These are phyloP conservation scores for Flaveria floridana DNA, from an alignment of 140 eudicot genomes.

Conservation along the genomic window DNA sequence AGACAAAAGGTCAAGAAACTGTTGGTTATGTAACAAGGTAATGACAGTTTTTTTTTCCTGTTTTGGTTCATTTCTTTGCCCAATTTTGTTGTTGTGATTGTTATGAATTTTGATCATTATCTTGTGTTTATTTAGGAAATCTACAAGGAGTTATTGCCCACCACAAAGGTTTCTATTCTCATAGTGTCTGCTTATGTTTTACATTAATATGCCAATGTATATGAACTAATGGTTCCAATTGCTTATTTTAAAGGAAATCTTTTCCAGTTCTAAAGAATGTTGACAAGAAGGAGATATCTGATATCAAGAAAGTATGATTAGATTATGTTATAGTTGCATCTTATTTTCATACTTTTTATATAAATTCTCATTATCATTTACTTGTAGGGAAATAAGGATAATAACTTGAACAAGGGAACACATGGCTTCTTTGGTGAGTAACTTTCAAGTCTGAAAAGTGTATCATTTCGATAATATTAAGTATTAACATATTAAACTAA, in stretches of 20 bases:
- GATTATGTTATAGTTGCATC: constrained; percentile 3
- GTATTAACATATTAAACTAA: constrained; percentile 1
- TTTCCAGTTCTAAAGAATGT: constrained; percentile 53
- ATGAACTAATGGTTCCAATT: constrained; percentile 11
- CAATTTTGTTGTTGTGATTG: background rate
- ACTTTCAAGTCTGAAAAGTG: background rate
- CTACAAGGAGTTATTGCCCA: constrained; percentile 38
- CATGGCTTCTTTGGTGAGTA: constrained; percentile 64
- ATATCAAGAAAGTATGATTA: constrained; percentile 48
- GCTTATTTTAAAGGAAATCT: constrained; percentile 59
- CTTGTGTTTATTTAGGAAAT: constrained; percentile 43
- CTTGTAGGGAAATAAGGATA: constrained; percentile 55
- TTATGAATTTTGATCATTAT: constrained; percentile 3
- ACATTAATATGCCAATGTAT: background rate
- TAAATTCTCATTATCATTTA: constrained; percentile 23
- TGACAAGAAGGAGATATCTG: constrained; percentile 45
- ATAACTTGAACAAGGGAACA: constrained; percentile 32
- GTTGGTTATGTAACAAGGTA: constrained; percentile 43
- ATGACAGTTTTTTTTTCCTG: background rate
- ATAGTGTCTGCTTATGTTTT: constrained; percentile 14
- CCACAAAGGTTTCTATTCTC: constrained; percentile 55
- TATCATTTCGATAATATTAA: background rate
- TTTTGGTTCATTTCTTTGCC: background rate
- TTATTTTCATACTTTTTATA: background rate
- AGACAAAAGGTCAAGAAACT: constrained; percentile 42